These are phyloP conservation scores for Durio zibethinus DNA, from an alignment of 345 rosid species.

Conservation along the genomic window DNA sequence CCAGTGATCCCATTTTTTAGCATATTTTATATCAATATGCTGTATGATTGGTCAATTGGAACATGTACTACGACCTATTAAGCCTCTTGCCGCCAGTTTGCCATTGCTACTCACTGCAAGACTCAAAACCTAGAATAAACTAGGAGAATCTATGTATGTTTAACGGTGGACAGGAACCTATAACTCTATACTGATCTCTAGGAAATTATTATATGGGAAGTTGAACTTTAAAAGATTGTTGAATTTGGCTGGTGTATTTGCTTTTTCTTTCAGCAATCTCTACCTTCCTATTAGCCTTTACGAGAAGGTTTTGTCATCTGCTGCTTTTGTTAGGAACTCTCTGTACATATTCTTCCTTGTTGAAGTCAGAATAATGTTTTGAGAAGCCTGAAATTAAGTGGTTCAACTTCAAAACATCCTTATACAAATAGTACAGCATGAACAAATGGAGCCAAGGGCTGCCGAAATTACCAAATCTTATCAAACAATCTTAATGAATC, in stretches of 20 bases:
- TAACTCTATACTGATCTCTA: neutral
- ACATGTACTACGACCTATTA: neutral
- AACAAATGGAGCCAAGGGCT: conserved; percentile 20
- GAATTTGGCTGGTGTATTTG: neutral
- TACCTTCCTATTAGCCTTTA: neutral
- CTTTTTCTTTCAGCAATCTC: neutral
- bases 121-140: neutral
- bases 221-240: neutral
- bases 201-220: neutral
- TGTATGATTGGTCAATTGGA: neutral
- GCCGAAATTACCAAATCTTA: conserved; percentile 11
- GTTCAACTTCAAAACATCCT: neutral
- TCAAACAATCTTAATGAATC: conserved; percentile 13
- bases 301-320: neutral
- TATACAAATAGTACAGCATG: conserved; percentile 18
- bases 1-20: neutral
- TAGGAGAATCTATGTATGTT: neutral
- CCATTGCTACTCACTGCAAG: neutral
- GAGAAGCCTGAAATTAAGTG: neutral
- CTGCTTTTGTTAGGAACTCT: neutral
- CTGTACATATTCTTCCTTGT: neutral
- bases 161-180: neutral
- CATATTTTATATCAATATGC: neutral
- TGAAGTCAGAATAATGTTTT: neutral
- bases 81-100: neutral